Evolutionary conservation across 139 green algal genomes (phyloP), one percentile per base, ranked within the genome.

Genomic region (Ettlia oleoabundans): DNA sequence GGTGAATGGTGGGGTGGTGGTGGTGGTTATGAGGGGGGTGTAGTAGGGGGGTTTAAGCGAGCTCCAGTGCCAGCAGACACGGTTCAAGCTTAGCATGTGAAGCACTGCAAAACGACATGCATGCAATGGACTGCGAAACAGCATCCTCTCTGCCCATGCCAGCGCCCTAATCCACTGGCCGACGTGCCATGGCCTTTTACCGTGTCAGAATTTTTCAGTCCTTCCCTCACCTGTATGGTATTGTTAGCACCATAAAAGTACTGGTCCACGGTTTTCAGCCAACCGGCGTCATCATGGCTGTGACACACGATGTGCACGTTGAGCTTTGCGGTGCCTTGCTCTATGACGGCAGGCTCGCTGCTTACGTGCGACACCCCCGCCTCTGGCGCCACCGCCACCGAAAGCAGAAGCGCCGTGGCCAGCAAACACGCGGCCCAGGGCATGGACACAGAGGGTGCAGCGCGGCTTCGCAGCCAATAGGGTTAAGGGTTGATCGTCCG

Each of bases 261-360:
- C 84, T 98, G 92, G 69, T 98, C 93, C 37, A 97, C 91, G 0
- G 95, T 98, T 67, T 98, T 98, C 1, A 98, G 86, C 95, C 95
- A 98, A 13, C 95, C 95, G 28, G 93, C 84, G 78, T 98, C 95
- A 41, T 98, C 95, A 71, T 98, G 95, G 5, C 91, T 93, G 80
- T 98, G 95, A 7, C 87, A 82, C 13, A 98, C 94, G 18, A 98
- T 42, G 84, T 98, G 95, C 19, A 97, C 90, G 52, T 95, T 96
- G 0, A 97, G 74, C 40, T 43, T 53, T 51, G 52, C 26, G 4
- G 47, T n/a, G 18, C n/a, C 32, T 15, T 76, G 30, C 40, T 24
- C 42, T 64, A 28, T 21, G 19, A 4, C 26, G 33, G 40, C 40
- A 47, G 18, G 43, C n/a, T n/a, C n/a, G n/a, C n/a, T n/a, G n/a